Evolutionary conservation across 331 rosid species (phyloP), one percentile per base, ranked within the genome.

Genomic region (Spiraea crenata): DNA sequence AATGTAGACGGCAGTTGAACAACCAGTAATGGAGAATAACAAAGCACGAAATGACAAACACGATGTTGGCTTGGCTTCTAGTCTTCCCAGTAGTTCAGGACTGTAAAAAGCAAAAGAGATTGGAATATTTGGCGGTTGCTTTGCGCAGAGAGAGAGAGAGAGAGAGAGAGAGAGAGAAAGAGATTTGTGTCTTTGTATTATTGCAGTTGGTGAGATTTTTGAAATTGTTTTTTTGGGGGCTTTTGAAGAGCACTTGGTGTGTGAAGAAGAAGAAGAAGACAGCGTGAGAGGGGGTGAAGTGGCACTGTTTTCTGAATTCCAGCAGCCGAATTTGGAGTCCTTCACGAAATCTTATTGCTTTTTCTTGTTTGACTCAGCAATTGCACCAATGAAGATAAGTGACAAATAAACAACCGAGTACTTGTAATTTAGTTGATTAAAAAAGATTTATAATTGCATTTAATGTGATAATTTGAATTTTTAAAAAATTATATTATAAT

Each of bases 1-100:
- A 75, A 60, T 25, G 72, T 62, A 39, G 46, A 55, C 71, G 50
- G 81, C 76, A 67, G 85, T 64, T 82, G 84, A 85, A 69, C 79
- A 71, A 77, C 84, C 80, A 70, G 74, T 51, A 74, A 81, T 73
- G 79, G 81, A 52, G 77, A 75, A 25, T 25, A 25, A 60, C 79
- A 73, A 77, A 77, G 65, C 85, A 74, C 73, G 85, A 83, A 86
- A 82, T 76, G 87, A 71, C 88, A 70, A 40, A 46, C 69, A 42
- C 46, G 20, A 52, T 65, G 64, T 51, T 16, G 37, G 4, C 66
- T 51, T 16, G 37, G 4, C 66, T 62, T 25, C 31, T 25, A 25
- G 31, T 25, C 16, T 62, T 4, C 15, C 4, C 25, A 39, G 31
- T 1, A 61, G 35, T 40, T 25, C 66, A 9, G 35, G 0, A 13